Evolutionary conservation across 1,284 basidiomycete genomes (phyloP).

Genomic region (Sanghuangporus sanghuang): DNA sequence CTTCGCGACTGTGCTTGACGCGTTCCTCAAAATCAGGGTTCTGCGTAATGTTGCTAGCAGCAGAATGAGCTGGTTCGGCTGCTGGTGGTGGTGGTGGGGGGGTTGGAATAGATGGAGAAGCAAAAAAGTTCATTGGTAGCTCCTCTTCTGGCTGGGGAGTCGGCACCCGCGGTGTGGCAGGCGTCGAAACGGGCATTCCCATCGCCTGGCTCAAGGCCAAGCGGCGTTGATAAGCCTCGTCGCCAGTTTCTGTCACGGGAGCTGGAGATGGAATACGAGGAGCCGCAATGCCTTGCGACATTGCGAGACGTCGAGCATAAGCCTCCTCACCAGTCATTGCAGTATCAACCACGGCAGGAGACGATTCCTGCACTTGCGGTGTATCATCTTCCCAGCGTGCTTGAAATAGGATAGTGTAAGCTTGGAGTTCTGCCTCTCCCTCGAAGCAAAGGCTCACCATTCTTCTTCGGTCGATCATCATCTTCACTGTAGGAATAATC

Average conservation of each 20-base stretch:
- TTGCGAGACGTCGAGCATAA: slow-evolving; percentile 52
- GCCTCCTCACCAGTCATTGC: slow-evolving; percentile 58
- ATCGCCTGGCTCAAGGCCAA: slow-evolving; percentile 47
- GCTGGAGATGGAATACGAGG: slow-evolving; percentile 22
- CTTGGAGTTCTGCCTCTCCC: neutral
- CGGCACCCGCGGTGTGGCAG: slow-evolving; percentile 28
- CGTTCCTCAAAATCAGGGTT: slow-evolving; percentile 41
- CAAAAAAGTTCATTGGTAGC: slow-evolving; percentile 62
- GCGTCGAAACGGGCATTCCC: slow-evolving; percentile 24
- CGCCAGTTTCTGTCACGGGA: slow-evolving; percentile 45
- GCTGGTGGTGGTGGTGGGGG: slow-evolving; percentile 51
- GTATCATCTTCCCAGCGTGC: slow-evolving; percentile 21
- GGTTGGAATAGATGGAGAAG: slow-evolving; percentile 44
- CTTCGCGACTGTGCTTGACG: slow-evolving; percentile 54
- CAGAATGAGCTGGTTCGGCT: slow-evolving; percentile 31
- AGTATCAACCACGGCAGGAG: slow-evolving; percentile 28
- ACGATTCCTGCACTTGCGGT: slow-evolving; percentile 9
- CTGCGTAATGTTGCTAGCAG: slow-evolving; percentile 28
- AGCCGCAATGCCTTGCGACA: slow-evolving; percentile 33
- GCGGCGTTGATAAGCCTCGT: slow-evolving; percentile 64
- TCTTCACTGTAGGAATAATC: slow-evolving; percentile 48
- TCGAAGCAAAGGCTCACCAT: slow-evolving; percentile 42
- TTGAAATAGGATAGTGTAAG: slow-evolving; percentile 14
- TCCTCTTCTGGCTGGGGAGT: slow-evolving; percentile 27
- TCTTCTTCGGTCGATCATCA: slow-evolving; percentile 65